Conservation (phyloP, 331 rosid species). For the Quercus tomentella region DNA sequence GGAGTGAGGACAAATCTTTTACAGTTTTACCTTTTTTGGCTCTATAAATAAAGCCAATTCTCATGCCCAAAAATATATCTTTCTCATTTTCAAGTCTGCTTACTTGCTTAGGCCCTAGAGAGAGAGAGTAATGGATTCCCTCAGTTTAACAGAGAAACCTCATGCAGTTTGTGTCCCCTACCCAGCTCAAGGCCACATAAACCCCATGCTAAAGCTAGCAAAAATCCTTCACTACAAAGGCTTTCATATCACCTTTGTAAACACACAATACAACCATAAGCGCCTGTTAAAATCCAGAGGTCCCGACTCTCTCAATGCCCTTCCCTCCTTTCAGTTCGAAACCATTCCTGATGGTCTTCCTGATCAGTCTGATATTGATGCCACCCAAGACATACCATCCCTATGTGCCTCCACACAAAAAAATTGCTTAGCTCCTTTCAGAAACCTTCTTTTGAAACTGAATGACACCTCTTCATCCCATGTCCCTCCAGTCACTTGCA, state of each 20-base stretch:
- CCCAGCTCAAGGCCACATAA: slow-evolving; percentile 48
- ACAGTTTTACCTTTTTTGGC: neutral
- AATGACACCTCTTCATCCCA: too few relatives aligned
- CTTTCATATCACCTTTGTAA: neutral
- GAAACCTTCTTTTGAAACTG: too few relatives aligned
- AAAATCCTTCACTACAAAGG: slow-evolving; percentile 32
- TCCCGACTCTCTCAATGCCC: too few relatives aligned
- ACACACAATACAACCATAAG: slow-evolving; percentile 35
- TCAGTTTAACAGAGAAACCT: neutral
- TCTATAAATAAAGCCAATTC: neutral
- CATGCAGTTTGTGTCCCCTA: slow-evolving; percentile 45
- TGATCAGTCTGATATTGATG: slow-evolving; percentile 2
- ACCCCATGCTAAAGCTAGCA: slow-evolving; percentile 37
- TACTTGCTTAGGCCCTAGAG: neutral
- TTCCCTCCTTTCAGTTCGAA: too few relatives aligned
- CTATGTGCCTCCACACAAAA: too few relatives aligned
- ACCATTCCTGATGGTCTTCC: slow-evolving; percentile 42
- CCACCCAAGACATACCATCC: slow-evolving; percentile 24
- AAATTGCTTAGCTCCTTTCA: too few relatives aligned
- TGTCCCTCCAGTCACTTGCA: too few relatives aligned
- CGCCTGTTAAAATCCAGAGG: slow-evolving; percentile 37
- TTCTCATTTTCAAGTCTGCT: neutral
- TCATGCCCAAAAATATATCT: neutral
- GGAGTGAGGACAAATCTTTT: too few relatives aligned
- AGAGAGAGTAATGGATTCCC: slow-evolving; percentile 7